These are phyloP conservation scores for Chrysoporthe deuterocubensis DNA, from an alignment of 2,329 filamentous ascomycete genomes.

Conservation along the genomic window DNA sequence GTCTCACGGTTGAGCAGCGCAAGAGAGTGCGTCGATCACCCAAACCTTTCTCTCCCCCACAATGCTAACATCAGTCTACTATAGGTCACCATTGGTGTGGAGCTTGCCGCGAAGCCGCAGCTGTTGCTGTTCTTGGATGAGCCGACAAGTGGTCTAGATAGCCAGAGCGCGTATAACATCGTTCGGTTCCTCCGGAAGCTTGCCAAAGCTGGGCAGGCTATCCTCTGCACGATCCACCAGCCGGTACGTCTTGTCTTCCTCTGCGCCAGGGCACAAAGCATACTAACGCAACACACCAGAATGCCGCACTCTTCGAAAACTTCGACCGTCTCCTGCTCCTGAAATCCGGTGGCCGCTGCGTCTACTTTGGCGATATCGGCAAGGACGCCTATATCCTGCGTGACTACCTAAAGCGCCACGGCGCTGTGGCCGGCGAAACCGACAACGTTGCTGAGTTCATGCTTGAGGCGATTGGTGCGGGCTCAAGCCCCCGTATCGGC, in stretches of 20 bases:
- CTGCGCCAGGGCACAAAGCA: background rate
- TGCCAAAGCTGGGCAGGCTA: conserved; percentile 79
- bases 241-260: conserved; percentile 47
- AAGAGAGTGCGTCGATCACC: conserved; percentile 61
- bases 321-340: conserved; percentile 84
- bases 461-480: conserved; percentile 82
- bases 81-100: conserved; percentile 76
- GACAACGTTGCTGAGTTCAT: conserved; percentile 76
- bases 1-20: conserved; percentile 67
- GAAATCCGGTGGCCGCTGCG: conserved; percentile 76
- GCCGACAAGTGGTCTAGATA: conserved; percentile 75
- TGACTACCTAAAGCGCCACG: conserved; percentile 62
- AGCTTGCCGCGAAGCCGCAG: conserved; percentile 81
- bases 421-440: conserved; percentile 59
- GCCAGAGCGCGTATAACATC: conserved; percentile 75
- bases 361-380: conserved; percentile 87
- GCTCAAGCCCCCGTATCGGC: conserved; percentile 72
- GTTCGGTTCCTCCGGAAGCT: conserved; percentile 79
- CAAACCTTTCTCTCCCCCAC: background rate
- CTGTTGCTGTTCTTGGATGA: conserved; percentile 80
- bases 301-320: conserved; percentile 83
- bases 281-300: conserved; percentile 39
- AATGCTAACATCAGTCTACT: background rate
- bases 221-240: conserved; percentile 90
- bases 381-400: conserved; percentile 73